Conservation (phyloP, 192 early-diverging fungal genomes). For the Podila epicladia region DNA sequence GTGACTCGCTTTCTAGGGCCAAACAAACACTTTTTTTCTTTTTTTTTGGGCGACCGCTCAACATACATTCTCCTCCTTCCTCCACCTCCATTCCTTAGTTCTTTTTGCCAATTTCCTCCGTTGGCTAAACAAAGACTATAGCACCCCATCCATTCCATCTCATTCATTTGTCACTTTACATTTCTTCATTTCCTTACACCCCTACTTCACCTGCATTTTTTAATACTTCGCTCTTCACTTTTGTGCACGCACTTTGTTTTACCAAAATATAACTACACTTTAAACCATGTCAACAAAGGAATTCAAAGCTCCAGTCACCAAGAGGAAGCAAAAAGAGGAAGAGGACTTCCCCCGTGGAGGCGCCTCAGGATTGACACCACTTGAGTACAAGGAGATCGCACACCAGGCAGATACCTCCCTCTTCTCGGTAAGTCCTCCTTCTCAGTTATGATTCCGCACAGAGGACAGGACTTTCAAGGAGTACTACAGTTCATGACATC, state of each 20-base stretch:
- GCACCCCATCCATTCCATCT: not conserved
- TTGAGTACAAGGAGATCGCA: conserved; percentile 83
- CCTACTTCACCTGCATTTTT: not conserved
- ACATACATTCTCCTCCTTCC: conserved; percentile 2
- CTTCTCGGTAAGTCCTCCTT: conserved; percentile 55
- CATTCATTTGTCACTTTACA: not conserved
- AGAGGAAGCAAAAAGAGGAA: conserved; percentile 55
- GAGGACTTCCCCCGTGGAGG: conserved; percentile 91
- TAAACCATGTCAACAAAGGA: conserved; percentile 38
- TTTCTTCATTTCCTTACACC: not conserved
- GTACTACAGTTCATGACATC: not conserved
- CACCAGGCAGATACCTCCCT: conserved; percentile 80
- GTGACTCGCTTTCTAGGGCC: not conserved
- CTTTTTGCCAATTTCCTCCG: conserved; percentile 18
- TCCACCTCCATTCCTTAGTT: conserved; percentile 14
- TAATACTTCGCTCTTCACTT: not conserved
- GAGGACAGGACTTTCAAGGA: not conserved
- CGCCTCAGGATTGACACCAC: conserved; percentile 78
- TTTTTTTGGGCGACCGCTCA: not conserved
- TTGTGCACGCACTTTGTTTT: not conserved
- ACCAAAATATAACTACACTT: not conserved
- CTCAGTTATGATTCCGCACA: not conserved
- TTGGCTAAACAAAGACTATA: conserved; percentile 5
- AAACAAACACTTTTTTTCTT: conserved; percentile 9
- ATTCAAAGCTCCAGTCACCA: conserved; percentile 50